Percentiles rank a stretch among this genome's conserved stretches.
Evolutionary conservation across 345 rosid species (phyloP).

Genomic region (Sonneratia alba): DNA sequence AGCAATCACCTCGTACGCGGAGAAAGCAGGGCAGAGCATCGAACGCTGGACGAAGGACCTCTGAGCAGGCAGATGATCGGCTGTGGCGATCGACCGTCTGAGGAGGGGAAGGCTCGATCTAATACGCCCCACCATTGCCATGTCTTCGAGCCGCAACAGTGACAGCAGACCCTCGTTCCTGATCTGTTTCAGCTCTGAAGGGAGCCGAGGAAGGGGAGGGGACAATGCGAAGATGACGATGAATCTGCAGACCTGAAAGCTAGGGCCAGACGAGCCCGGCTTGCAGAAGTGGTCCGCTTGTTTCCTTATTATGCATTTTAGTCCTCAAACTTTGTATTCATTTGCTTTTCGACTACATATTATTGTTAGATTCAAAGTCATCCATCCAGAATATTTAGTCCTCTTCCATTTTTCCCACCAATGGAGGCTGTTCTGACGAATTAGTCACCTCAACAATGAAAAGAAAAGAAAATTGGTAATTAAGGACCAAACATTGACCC

Average conservation of each 20-base stretch:
- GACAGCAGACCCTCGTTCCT: slow-evolving; percentile 1
- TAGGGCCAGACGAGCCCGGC: neutral
- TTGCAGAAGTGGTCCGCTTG: neutral
- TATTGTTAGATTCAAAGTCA: no score
- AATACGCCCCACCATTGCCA: slow-evolving; percentile 60
- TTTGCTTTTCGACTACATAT: no score
- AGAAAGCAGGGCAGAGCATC: slow-evolving; percentile 17
- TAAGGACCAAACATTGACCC: no score
- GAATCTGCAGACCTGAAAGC: neutral
- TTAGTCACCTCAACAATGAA: no score
- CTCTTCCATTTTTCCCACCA: no score
- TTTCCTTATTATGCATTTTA: neutral
- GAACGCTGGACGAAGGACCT: slow-evolving; percentile 29
- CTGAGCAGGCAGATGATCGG: slow-evolving; percentile 30
- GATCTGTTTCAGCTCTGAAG: neutral
- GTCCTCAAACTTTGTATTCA: neutral
- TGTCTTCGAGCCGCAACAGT: slow-evolving; percentile 9
- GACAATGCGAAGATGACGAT: neutral
- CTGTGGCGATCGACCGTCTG: slow-evolving; percentile 25
- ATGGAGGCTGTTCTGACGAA: no score
- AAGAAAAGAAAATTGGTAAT: no score
- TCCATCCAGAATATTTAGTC: no score
- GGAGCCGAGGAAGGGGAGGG: neutral
- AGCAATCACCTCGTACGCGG: slow-evolving; percentile 34
- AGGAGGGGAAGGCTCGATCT: slow-evolving; percentile 57